phyloP scores from a whole-genome alignment of 1,139 yeast species.

The Kurtzmaniella natalensis region DNA sequence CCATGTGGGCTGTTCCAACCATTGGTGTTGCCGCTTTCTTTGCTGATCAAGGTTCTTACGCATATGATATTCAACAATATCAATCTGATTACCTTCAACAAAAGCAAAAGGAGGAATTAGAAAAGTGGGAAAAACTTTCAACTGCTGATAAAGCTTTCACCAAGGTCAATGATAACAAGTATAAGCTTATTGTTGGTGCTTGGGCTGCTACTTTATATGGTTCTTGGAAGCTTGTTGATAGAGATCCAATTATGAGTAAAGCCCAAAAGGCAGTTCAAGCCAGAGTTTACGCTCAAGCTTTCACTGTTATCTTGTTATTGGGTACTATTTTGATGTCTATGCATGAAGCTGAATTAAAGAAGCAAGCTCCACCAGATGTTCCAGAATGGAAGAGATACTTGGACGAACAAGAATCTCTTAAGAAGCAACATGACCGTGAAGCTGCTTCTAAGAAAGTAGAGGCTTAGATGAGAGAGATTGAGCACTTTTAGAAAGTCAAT shows the following conservation, averaged over 20 bases:
- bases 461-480: neutral
- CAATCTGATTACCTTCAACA: constrained; percentile 15
- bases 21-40: constrained; percentile 48
- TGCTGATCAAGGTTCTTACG: constrained; percentile 57
- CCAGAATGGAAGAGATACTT: constrained; percentile 34
- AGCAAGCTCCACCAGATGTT: constrained; percentile 21
- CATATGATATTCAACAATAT: constrained; percentile 50
- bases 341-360: constrained; percentile 46
- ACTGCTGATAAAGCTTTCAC: constrained; percentile 38
- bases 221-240: constrained; percentile 69
- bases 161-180: constrained; percentile 53
- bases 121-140: constrained; percentile 43
- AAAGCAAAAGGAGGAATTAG: constrained; percentile 27
- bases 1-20: constrained; percentile 57
- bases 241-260: constrained; percentile 66
- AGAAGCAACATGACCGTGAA: neutral
- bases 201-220: constrained; percentile 90
- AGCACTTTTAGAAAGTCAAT: too few relatives aligned
- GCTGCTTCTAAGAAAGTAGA: neutral
- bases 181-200: constrained; percentile 65
- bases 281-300: constrained; percentile 86
- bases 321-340: constrained; percentile 58
- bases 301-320: constrained; percentile 59
- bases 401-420: constrained; percentile 13
- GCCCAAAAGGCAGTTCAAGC: constrained; percentile 88